These are phyloP conservation scores for Oryza glaberrima DNA, from an alignment of 176 grass and related monocot species.

Conservation along the genomic window DNA sequence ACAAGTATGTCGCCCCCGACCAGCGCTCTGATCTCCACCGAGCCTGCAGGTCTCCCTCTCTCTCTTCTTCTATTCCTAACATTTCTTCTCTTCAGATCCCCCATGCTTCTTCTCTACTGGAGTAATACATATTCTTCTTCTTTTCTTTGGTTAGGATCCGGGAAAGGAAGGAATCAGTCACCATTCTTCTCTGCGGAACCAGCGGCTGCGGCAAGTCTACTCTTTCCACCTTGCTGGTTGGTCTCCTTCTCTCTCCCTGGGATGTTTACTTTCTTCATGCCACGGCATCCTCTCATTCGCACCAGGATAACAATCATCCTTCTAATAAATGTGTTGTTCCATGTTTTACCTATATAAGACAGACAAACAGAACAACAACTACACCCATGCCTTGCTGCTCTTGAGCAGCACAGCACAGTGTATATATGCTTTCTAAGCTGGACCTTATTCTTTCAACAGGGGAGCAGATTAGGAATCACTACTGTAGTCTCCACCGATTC, in stretches of 20 bases:
- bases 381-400: neutral
- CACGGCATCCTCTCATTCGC: neutral
- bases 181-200: constrained; percentile 90
- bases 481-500: constrained; percentile 94
- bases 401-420: neutral
- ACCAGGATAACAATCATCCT: neutral
- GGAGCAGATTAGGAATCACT: constrained; percentile 86
- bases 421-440: neutral
- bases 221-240: constrained; percentile 90
- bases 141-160: constrained; percentile 56
- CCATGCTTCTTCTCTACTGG: neutral
- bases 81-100: neutral
- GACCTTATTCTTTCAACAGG: constrained; percentile 54
- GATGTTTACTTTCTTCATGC: neutral
- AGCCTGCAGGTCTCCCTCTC: constrained; percentile 63
- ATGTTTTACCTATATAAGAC: neutral
- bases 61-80: neutral
- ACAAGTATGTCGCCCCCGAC: constrained; percentile 85
- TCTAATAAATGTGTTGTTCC: neutral
- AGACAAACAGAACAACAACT: neutral
- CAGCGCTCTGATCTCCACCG: constrained; percentile 74
- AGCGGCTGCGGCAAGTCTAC: constrained; percentile 97
- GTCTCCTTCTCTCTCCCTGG: constrained; percentile 11
- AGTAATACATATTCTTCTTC: neutral
- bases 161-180: constrained; percentile 86